Conservation (phyloP, 2,329 filamentous ascomycete species). For the Macrophomina pseudophaseolina region DNA sequence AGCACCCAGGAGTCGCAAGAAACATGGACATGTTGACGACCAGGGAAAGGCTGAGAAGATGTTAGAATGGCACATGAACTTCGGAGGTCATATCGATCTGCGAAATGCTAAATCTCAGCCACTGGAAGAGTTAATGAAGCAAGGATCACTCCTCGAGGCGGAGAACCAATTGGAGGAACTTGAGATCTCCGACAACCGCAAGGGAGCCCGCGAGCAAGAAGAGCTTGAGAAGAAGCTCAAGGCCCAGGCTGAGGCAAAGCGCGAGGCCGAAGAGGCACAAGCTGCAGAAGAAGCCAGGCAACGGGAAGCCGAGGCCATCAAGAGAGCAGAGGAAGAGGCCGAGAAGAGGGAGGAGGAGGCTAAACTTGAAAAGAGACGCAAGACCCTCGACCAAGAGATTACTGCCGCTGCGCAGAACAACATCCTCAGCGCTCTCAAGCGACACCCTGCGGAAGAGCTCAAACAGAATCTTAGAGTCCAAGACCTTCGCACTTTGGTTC, state of each 20-base stretch:
- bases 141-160: not conserved
- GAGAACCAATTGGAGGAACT: not conserved
- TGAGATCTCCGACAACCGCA: conserved; percentile 12
- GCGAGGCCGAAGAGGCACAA: not conserved
- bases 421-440: not conserved
- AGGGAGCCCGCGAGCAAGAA: not conserved
- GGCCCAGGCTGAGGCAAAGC: conserved; percentile 2
- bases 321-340: not conserved
- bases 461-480: not conserved
- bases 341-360: not conserved
- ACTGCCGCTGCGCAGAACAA: not conserved
- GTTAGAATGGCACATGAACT: not conserved
- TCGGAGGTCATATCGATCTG: not conserved
- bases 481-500: not conserved
- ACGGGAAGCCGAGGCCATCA: not conserved
- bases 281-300: not conserved
- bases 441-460: not conserved
- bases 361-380: not conserved
- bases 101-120: not conserved
- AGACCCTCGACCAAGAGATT: not conserved
- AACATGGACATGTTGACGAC: not conserved
- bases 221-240: conserved; percentile 1
- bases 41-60: not conserved
- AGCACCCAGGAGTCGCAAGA: too few species aligned
- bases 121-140: not conserved